Evolutionary conservation across 2,329 filamentous ascomycete species (phyloP), one percentile per base, ranked within the genome.

Genomic region (Talaromyces sp.): DNA sequence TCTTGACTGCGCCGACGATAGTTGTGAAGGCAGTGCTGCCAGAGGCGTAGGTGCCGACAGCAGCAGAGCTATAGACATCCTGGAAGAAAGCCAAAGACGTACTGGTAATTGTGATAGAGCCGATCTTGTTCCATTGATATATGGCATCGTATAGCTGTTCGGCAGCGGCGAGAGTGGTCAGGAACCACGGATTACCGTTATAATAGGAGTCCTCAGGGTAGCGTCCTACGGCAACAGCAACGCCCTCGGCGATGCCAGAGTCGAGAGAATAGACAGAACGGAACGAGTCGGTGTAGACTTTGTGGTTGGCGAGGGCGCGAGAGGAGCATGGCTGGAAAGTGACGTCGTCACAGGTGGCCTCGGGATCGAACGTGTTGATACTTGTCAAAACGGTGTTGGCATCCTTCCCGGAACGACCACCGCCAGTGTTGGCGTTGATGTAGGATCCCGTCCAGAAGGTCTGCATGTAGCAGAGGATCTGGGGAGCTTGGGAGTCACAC

Each of bases 321-420:
- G 86, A 80, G 31, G 87, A 90, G 78, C 89, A 93, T 9, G 91
- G 90, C 75, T 93, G 90, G 79, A 93, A 93, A 3, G 89, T 92
- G 4, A 66, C 63, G 50, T 75, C 73, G 61, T 75, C 72, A 58
- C 74, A 76, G 5, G 54, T 67, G 5, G 73, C 71, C 31, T 71
- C 66, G 2, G 74, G 72, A 39, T 76, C 73, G 40, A 76, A 76
- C 2, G 69, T 70, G 60, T 82, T 77, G 48, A 83, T 81, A n/a
- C 73, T 76, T 0, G 76, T 75, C 14, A 83, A 69, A 12, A 93
- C 77, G 1, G 86, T 87, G 75, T 92, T 92, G 60, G 84, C 84
- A 69, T 93, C 91, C 65, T 88, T 88, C 33, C 87, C 90, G 33
- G 82, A 83, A 28, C 91, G 84, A 25, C 83, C 83, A 50, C 84